These are phyloP conservation scores for Crithidia mellificae DNA, from an alignment of 208 protist genomes.

Conservation along the genomic window DNA sequence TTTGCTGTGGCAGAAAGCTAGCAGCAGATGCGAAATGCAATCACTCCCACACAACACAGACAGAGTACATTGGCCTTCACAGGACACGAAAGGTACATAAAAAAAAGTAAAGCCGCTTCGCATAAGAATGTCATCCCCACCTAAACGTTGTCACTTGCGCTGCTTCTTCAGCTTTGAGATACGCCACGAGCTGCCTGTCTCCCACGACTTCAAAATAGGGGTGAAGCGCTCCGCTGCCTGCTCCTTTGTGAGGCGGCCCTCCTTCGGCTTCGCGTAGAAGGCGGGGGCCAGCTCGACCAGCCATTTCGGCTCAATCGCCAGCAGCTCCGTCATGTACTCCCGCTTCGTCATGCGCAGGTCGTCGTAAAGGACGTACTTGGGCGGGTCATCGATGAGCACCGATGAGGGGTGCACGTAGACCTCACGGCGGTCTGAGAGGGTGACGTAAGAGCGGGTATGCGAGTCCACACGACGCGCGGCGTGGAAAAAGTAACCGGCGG, in stretches of 20 bases:
- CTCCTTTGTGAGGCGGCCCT: conserved; percentile 73
- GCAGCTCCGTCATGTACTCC: conserved; percentile 97
- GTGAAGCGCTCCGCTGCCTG: conserved; percentile 84
- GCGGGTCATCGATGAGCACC: conserved; percentile 80
- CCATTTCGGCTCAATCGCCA: conserved; percentile 94
- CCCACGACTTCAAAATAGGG: conserved; percentile 85
- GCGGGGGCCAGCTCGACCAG: conserved; percentile 94
- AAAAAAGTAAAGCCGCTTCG: not conserved
- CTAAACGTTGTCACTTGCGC: conserved; percentile 28
- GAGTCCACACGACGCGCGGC: conserved; percentile 92
- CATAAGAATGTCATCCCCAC: too few species aligned
- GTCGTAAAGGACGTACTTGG: conserved; percentile 98
- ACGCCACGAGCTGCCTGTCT: conserved; percentile 88
- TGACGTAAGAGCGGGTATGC: conserved; percentile 79
- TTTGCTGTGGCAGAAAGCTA: too few species aligned
- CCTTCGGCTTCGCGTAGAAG: conserved; percentile 83
- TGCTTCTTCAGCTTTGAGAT: conserved; percentile 75
- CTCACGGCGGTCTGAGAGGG: conserved; percentile 85
- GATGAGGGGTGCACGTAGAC: conserved; percentile 89
- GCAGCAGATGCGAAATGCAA: too few species aligned
- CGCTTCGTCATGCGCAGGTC: conserved; percentile 96
- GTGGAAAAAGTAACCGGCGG: conserved; percentile 98
- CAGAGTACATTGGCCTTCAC: too few species aligned
- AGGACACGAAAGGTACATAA: too few species aligned
- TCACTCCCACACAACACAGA: too few species aligned